phyloP scores from a whole-genome alignment of 2,329 filamentous ascomycete genomes.

The Pseudogymnoascus sp. region DNA sequence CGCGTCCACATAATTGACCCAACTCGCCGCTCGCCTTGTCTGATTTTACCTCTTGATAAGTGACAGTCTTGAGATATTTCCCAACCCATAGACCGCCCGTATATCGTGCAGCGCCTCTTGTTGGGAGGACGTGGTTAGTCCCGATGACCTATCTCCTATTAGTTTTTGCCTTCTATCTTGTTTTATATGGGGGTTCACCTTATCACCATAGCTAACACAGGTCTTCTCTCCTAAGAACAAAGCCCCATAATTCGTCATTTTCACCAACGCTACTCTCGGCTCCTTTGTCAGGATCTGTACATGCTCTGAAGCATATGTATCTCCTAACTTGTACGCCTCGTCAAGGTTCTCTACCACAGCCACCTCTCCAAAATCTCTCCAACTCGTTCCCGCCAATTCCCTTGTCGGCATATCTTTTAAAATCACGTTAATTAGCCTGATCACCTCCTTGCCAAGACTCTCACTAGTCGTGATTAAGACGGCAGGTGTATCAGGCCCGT shows the following conservation, averaged over 20 bases:
- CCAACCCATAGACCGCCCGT: conserved; percentile 48
- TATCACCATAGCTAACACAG: conserved; percentile 46
- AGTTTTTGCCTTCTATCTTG: not conserved
- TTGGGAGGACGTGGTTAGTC: conserved; percentile 47
- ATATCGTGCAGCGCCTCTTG: conserved; percentile 38
- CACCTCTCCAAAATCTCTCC: conserved; percentile 40
- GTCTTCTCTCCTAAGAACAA: conserved; percentile 45
- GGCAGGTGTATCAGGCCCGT: conserved; percentile 44
- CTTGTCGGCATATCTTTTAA: conserved; percentile 36
- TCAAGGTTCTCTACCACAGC: conserved; percentile 35
- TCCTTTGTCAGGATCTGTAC: conserved; percentile 42
- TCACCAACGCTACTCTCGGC: conserved; percentile 40
- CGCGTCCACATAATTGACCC: conserved; percentile 40
- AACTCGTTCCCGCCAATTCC: conserved; percentile 36
- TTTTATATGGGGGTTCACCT: conserved; percentile 28
- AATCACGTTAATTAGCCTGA: conserved; percentile 31
- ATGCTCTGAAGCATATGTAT: conserved; percentile 43
- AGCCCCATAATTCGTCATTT: conserved; percentile 44
- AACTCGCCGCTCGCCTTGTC: conserved; percentile 39
- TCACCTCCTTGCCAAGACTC: conserved; percentile 32
- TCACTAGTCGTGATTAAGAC: conserved; percentile 41
- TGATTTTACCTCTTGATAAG: conserved; percentile 42
- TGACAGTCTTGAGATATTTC: conserved; percentile 45
- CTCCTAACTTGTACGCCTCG: conserved; percentile 37
- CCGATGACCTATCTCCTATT: conserved; percentile 38